phyloP scores from a whole-genome alignment of 768 basidiomycete genomes.

The Mycena vulgaris region DNA sequence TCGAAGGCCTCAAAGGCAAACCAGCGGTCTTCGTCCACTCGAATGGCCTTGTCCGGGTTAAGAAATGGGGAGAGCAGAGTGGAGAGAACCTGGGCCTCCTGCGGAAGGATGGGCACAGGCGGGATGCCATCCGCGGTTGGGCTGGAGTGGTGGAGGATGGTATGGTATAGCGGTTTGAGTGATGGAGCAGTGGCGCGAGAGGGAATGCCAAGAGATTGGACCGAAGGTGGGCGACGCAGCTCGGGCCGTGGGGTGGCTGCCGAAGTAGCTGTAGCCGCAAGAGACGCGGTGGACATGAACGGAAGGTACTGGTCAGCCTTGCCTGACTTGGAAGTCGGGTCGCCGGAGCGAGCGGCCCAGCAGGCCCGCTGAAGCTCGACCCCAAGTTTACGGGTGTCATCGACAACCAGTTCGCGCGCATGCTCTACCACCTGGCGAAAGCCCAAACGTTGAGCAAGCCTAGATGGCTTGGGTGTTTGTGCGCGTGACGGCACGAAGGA shows the following conservation, averaged over 20 bases:
- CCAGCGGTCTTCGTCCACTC: constrained; percentile 67
- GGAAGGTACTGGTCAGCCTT: constrained; percentile 52
- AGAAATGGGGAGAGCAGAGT: constrained; percentile 72
- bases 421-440: constrained; percentile 79
- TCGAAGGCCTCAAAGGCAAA: constrained; percentile 76
- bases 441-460: constrained; percentile 64
- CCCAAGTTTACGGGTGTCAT: constrained; percentile 66
- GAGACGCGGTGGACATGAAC: constrained; percentile 58
- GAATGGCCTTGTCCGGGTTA: constrained; percentile 49
- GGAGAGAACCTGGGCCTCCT: constrained; percentile 72
- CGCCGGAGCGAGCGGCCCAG: constrained; percentile 65
- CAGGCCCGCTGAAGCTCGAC: constrained; percentile 73
- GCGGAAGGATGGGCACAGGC: constrained; percentile 60
- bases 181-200: constrained; percentile 51
- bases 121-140: constrained; percentile 46
- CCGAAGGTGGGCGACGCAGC: constrained; percentile 61
- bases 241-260: constrained; percentile 51
- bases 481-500: constrained; percentile 31
- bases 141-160: constrained; percentile 62
- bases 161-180: constrained; percentile 61
- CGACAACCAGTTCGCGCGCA: constrained; percentile 64
- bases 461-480: constrained; percentile 65
- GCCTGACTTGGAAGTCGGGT: constrained; percentile 44
- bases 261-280: constrained; percentile 42
- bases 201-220: constrained; percentile 49